A percentile compares a stretch with the other conserved stretches of the same genome.
phyloP scores from a whole-genome alignment of 139 green algal species.

The Tetraselmis chui region DNA sequence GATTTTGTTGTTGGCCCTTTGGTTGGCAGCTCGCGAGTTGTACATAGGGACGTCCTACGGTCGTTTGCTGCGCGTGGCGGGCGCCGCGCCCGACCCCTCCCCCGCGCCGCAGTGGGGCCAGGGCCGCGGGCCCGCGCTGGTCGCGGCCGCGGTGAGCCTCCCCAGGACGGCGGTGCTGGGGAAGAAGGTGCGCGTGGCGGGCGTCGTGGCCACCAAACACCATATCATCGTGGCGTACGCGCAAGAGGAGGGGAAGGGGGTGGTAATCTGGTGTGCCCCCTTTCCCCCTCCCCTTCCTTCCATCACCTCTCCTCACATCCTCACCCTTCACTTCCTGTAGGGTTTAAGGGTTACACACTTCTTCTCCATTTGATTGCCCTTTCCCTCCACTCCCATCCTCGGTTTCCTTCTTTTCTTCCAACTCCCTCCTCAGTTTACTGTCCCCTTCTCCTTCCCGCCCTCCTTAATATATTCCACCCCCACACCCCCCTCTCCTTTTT shows the following conservation, averaged over 20 bases:
- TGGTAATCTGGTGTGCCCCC: neutral
- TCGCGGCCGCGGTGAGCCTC: neutral
- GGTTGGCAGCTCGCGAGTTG: neutral
- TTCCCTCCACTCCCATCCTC: neutral
- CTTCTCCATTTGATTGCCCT: too few relatives aligned
- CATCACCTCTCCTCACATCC: too few relatives aligned
- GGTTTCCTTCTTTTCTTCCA: too few relatives aligned
- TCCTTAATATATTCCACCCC: too few relatives aligned
- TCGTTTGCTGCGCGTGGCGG: neutral
- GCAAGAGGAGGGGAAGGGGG: neutral
- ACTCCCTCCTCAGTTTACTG: too few relatives aligned
- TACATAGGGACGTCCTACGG: neutral
- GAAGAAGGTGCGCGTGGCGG: neutral
- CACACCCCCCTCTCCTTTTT: too few relatives aligned
- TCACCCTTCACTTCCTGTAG: too few relatives aligned
- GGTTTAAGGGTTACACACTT: too few relatives aligned
- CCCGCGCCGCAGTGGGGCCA: neutral
- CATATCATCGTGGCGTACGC: neutral
- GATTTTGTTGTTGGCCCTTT: too few relatives aligned
- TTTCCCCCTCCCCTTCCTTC: too few relatives aligned
- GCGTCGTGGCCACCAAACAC: neutral
- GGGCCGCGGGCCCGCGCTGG: neutral
- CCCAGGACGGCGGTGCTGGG: neutral
- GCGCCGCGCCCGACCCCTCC: neutral
- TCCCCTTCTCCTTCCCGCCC: too few relatives aligned